Base-by-base conservation (phyloP, 768 basidiomycete genomes). In the Calocera viscosa region DNA sequence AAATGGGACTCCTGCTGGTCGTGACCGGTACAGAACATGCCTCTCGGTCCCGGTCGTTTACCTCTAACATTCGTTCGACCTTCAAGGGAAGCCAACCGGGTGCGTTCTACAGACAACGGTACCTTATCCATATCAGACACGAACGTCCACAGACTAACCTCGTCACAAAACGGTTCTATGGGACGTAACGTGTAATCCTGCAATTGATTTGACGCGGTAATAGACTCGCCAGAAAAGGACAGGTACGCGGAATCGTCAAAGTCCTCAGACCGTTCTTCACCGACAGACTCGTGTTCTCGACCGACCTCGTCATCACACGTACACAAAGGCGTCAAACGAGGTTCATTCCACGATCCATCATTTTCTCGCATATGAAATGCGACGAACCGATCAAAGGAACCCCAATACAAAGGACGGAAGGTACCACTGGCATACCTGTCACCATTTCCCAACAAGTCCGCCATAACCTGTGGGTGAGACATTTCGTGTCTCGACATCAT, bases 401-500 rank as follows among this genome's bases (percentile, higher is more conserved):
- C 74, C 79, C 78, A 81, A 66, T 74, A 80, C 0, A 80, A 64
- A 10, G 72, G 71, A 0, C 65, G n/a, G 64, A 69, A 81, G 5
- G 68, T 14, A 64, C 80, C 78, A 60, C 77, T 80, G 0, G 77
- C 77, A 53, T 71, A 80, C 38, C 78, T 75, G 69, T 81, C 76
- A 3, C 72, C 75, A 30, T 40, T 72, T 5, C 74, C 79, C 65
- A 77, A 65, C 0, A 80, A 47, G 68, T 79, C 77, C 0, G 73
- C 74, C 12, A 70, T 70, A 0, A 80, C 77, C 63, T 79, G 77
- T 49, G 75, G 79, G 0, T 71, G 75, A 1, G 78, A 78, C 14
- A 81, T 32, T 69, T 81, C 80, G 67, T 80, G 77, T 17, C 76
- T 72, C 11, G 74, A 73, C 1, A 80, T 75, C 70, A 80, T 75